Percentiles rank a stretch among this genome's conserved stretches.
phyloP scores from a whole-genome alignment of 2,329 filamentous ascomycete genomes.

The Pestalotiopsis sp. region DNA sequence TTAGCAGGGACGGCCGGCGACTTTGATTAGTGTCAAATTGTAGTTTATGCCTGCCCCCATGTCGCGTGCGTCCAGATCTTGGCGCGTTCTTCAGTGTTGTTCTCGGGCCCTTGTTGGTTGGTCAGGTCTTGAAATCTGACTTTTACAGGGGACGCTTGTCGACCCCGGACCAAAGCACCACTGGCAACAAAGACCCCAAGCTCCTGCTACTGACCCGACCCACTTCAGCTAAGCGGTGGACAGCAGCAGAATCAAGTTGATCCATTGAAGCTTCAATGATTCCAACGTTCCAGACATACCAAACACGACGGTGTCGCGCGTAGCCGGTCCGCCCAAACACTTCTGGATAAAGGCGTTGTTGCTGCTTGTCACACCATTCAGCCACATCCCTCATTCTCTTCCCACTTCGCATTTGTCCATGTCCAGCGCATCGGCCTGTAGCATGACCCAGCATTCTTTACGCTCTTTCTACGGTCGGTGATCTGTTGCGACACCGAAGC shows the following conservation, averaged over 20 bases:
- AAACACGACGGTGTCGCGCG: neutral
- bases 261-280: neutral
- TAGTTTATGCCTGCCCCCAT: neutral
- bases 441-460: constrained; percentile 2
- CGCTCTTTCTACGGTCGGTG: neutral
- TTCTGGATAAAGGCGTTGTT: neutral
- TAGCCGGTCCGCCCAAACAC: neutral
- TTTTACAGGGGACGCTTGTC: neutral
- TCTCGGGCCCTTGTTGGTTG: neutral
- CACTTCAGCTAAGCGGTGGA: constrained; percentile 3
- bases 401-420: neutral
- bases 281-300: neutral
- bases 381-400: neutral
- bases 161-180: neutral
- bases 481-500: constrained; percentile 8
- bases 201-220: neutral
- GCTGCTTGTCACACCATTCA: neutral
- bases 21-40: neutral
- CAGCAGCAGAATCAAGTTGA: neutral
- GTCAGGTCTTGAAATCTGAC: neutral
- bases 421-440: neutral
- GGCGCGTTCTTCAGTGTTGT: neutral
- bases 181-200: neutral
- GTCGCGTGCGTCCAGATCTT: neutral
- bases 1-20: neutral